A percentile compares a stretch with the other conserved stretches of the same genome.
phyloP scores from a whole-genome alignment of 768 basidiomycete species.

The Ramaria sp. region DNA sequence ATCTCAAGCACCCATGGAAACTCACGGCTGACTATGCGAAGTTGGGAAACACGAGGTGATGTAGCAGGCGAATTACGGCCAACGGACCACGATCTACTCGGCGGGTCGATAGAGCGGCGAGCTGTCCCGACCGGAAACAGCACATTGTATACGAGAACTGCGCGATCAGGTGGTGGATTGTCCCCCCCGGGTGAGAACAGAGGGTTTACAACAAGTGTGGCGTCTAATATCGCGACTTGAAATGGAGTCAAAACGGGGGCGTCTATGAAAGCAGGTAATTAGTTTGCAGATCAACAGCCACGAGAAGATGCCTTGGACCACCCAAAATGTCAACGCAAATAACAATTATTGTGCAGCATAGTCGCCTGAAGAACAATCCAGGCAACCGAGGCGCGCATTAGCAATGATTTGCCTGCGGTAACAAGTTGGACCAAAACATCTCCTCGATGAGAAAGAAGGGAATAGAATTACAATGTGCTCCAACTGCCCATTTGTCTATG shows the following conservation, averaged over 20 bases:
- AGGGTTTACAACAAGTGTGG: conserved; percentile 46
- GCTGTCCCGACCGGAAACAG: conserved; percentile 50
- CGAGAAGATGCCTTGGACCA: neutral
- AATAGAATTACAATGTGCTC: neutral
- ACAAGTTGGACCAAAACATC: neutral
- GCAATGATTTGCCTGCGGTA: neutral
- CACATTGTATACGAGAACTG: conserved; percentile 67
- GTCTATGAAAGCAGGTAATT: conserved; percentile 27
- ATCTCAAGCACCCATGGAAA: conserved; percentile 50
- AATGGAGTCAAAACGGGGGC: conserved; percentile 63
- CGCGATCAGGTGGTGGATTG: conserved; percentile 29
- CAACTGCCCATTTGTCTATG: neutral
- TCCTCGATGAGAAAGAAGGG: neutral
- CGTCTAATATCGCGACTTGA: conserved; percentile 37
- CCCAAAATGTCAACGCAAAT: neutral
- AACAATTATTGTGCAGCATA: neutral
- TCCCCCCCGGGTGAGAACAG: conserved; percentile 37
- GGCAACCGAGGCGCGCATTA: neutral
- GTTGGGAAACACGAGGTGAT: conserved; percentile 42
- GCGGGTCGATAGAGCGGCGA: conserved; percentile 50
- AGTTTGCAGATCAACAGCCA: neutral
- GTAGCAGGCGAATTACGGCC: conserved; percentile 60
- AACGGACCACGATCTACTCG: conserved; percentile 51
- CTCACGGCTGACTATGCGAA: conserved; percentile 41
- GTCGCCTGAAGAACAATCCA: too few species aligned